Evolutionary conservation across 129 eudicot genomes (phyloP).

Genomic region (Artemisia tridentata): DNA sequence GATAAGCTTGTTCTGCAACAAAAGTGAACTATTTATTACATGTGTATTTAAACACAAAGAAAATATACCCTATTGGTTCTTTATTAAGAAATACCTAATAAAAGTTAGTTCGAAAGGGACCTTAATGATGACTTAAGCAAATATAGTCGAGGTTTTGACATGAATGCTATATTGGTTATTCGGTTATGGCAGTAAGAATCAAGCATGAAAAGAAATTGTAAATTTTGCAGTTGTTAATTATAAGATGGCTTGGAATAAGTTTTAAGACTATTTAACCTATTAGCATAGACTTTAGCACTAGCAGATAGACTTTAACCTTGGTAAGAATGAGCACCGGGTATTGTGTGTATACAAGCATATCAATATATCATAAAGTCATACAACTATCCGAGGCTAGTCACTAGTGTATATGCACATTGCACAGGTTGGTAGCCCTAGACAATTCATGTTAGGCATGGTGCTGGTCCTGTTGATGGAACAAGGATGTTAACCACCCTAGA

Average conservation of each 20-base stretch:
- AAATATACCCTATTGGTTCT: conserved; percentile 5
- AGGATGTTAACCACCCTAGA: background rate
- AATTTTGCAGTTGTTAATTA: too few relatives aligned
- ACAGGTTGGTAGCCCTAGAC: background rate
- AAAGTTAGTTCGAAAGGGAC: background rate
- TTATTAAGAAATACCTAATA: background rate
- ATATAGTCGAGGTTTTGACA: too few relatives aligned
- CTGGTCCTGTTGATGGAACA: background rate
- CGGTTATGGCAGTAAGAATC: too few relatives aligned
- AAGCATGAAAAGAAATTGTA: too few relatives aligned
- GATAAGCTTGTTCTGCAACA: conserved; percentile 52
- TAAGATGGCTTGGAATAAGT: too few relatives aligned
- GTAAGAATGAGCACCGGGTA: background rate
- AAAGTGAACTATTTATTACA: conserved; percentile 7
- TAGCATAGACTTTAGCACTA: background rate
- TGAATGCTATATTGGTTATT: too few relatives aligned
- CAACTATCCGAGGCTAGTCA: background rate
- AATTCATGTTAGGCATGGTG: background rate
- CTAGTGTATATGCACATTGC: background rate
- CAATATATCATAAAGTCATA: background rate
- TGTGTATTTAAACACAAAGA: background rate
- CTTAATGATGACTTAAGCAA: conserved; percentile 4
- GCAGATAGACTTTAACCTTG: background rate
- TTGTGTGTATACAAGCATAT: too few relatives aligned
- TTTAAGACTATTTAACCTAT: too few relatives aligned